Base-by-base conservation (phyloP, 1,284 basidiomycete genomes). In the Pisolithus thermaeus region DNA sequence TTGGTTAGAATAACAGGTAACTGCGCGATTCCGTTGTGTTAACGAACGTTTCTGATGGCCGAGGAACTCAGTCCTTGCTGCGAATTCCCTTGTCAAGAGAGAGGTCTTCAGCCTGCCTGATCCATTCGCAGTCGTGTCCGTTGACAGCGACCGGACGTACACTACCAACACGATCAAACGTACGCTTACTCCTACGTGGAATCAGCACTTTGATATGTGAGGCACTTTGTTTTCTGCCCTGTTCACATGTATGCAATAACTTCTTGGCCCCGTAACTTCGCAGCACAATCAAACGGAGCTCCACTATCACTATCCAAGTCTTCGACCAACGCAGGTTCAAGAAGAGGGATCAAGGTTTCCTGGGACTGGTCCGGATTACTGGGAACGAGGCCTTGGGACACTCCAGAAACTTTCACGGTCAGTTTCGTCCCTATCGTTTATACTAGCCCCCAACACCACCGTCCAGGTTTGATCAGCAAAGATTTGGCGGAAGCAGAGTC, bases 321-420 rank as follows among this genome's bases (percentile, higher is more conserved):
- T 98, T 98, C 66, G 96, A 99, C 75, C 92, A 97, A 73, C 85
- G 88, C 69, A 97, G 97, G 74, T 98, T 97, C 77, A 97, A 88
- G 77, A 90, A 90, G 71, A 86, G 90, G 64, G 95, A 99, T 70
- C 96, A 99, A 75, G 96, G 95, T 59, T 85, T 81, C 70, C 59
- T 67, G 36, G 65, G 65, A 28, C 67, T 70, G 38, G 58, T 70
- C 54, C 61, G 53, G 39, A 51, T 66, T n/a, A 30, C 42, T 0
- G 65, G 68, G 12, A 53, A 62, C 16, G 56, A 66, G 45, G 67
- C 56, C 5, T 57, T 66, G 37, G 40, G 52, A 18, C 52, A 58
- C 49, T 65, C 67, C 6, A 56, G 52, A 42, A 58, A 65, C 56
- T 56, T 57, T 46, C 64, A 66, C 59, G 59, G 68, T 69, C 61